A percentile compares a stretch with the other conserved stretches of the same genome.
phyloP scores from a whole-genome alignment of 2,329 filamentous ascomycete genomes.

The Fusarium circinatum region DNA sequence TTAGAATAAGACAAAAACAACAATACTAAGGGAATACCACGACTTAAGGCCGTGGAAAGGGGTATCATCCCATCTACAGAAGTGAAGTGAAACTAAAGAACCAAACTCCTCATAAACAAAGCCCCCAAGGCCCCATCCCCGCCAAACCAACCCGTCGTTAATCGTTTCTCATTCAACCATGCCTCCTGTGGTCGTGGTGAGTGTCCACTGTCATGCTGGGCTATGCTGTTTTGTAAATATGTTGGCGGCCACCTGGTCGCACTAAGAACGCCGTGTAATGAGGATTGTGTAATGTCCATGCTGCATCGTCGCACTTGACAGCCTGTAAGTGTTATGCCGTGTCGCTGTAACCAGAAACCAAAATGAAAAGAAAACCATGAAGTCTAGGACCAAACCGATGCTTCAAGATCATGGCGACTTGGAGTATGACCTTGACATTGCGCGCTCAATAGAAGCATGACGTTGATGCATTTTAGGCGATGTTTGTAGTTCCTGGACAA shows the following conservation, averaged over 20 bases:
- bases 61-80: conserved; percentile 56
- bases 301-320: conserved; percentile 29
- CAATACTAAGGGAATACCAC: conserved; percentile 17
- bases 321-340: conserved; percentile 33
- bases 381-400: conserved; percentile 15
- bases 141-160: conserved; percentile 38
- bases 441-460: conserved; percentile 69
- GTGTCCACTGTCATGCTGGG: conserved; percentile 17
- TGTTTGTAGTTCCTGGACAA: conserved; percentile 70
- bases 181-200: conserved; percentile 15
- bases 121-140: conserved; percentile 17
- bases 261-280: conserved; percentile 40
- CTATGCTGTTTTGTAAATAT: conserved; percentile 35
- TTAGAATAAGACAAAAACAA: conserved; percentile 2
- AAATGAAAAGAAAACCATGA: conserved; percentile 34
- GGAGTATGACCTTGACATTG: conserved; percentile 55
- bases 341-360: conserved; percentile 28
- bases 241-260: conserved; percentile 23
- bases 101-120: conserved; percentile 33
- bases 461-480: conserved; percentile 70
- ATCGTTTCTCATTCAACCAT: conserved; percentile 42
- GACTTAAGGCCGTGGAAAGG: conserved; percentile 39
- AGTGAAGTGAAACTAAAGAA: conserved; percentile 41
- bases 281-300: conserved; percentile 26
- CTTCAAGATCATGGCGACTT: conserved; percentile 45